phyloP scores from a whole-genome alignment of 2,329 filamentous ascomycete genomes.

The Emmonsiellopsis sp. region DNA sequence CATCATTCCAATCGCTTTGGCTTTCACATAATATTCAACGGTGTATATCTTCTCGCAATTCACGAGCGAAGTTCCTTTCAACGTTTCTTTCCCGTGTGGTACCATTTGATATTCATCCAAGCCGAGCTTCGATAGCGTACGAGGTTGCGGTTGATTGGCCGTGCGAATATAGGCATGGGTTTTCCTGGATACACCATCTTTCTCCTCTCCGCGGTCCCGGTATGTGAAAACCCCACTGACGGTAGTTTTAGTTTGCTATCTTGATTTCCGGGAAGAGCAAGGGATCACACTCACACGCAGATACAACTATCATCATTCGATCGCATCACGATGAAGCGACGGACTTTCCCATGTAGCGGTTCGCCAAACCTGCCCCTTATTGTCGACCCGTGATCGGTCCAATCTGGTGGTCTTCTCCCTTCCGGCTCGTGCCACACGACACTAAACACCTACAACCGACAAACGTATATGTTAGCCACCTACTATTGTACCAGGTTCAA shows the following conservation, averaged over 20 bases:
- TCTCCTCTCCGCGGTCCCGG: conserved; percentile 25
- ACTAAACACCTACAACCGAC: conserved; percentile 17
- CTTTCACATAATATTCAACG: conserved; percentile 36
- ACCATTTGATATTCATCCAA: neutral
- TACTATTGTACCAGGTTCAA: neutral
- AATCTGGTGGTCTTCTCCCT: conserved; percentile 2
- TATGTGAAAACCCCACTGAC: conserved; percentile 35
- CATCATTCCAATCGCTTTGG: conserved; percentile 31
- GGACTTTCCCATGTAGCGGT: conserved; percentile 21
- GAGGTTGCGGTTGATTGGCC: neutral
- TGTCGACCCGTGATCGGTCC: neutral
- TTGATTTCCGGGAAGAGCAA: neutral
- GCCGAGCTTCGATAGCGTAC: neutral
- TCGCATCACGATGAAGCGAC: conserved; percentile 26
- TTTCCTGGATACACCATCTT: conserved; percentile 24
- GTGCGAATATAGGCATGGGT: conserved; percentile 34
- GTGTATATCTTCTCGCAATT: conserved; percentile 35
- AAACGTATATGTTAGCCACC: neutral
- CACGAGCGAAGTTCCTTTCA: conserved; percentile 29
- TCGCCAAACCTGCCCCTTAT: conserved; percentile 12
- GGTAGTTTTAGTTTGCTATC: neutral
- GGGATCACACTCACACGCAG: conserved; percentile 23
- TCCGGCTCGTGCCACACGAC: conserved; percentile 24
- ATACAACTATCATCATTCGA: conserved; percentile 19
- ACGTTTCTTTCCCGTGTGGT: conserved; percentile 8